Evolutionary conservation across 2,329 filamentous ascomycete species (phyloP).

Genomic region (Colletotrichum plurivorum): DNA sequence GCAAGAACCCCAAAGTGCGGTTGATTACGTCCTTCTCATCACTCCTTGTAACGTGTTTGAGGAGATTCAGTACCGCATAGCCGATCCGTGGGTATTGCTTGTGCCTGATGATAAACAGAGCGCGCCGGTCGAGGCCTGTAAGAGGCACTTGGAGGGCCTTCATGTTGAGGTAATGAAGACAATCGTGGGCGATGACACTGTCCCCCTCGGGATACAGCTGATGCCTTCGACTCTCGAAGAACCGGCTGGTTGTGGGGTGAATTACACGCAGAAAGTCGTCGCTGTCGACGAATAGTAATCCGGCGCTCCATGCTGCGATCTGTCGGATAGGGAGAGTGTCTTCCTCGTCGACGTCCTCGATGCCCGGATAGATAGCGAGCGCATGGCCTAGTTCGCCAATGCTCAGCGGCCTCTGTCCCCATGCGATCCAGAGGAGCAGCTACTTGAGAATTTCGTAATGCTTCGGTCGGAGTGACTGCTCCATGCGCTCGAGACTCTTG

Average conservation of each 20-base stretch:
- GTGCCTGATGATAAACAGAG: background rate
- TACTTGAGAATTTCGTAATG: constrained; percentile 12
- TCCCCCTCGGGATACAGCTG: constrained; percentile 4
- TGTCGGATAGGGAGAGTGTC: constrained; percentile 8
- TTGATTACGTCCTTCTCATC: background rate
- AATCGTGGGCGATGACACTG: constrained; percentile 15
- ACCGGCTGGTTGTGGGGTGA: constrained; percentile 7
- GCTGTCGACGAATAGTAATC: constrained; percentile 12
- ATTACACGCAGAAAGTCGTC: constrained; percentile 9
- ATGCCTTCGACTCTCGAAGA: constrained; percentile 6
- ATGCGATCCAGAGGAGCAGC: constrained; percentile 13
- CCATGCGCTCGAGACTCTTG: constrained; percentile 18
- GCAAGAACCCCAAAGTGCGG: constrained; percentile 1
- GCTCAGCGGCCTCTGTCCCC: constrained; percentile 11
- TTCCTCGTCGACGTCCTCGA: constrained; percentile 16
- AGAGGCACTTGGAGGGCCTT: background rate
- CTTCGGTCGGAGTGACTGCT: background rate
- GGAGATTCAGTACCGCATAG: no score
- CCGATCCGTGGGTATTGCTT: no score
- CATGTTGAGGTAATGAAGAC: constrained; percentile 12
- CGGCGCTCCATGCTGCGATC: constrained; percentile 8
- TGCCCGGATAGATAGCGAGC: constrained; percentile 8
- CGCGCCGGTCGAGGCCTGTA: no score
- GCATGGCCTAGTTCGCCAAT: constrained; percentile 16
- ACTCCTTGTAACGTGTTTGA: no score